Base-by-base conservation (phyloP, 2,329 filamentous ascomycete genomes). In the Nemania bipapillata region DNA sequence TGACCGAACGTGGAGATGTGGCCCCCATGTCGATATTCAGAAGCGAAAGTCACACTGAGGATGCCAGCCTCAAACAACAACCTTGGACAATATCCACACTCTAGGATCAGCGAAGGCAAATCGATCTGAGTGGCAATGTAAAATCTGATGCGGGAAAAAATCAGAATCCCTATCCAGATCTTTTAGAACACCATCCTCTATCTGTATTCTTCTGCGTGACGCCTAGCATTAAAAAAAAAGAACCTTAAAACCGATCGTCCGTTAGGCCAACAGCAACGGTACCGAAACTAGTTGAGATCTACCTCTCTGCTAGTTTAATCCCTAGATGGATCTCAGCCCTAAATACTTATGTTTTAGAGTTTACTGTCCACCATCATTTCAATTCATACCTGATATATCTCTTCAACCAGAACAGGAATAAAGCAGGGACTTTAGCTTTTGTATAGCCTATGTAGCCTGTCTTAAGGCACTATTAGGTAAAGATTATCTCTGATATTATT, bases 141-240 rank as follows among this genome's bases (percentile, higher is more conserved):
- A 40, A 50, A 63, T 63, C 12, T 30, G 53, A 63, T 56, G 24
- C 47, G 8, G 35, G n/a, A 17, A 45, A n/a, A 52, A 42, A 30
- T 42, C 42, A 22, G 32, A 11, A 50, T 50, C 49, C 32, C n/a
- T 12, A 57, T 52, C 42, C 28, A 50, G 55, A 40, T 56, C 42
- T 64, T 57, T n/a, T 4, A 55, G 26, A 63, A 63, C 59, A 12
- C 59, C 50, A 63, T 61, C 30, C 28, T 22, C 28, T 20, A 32
- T 28, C 47, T 22, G n/a, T 12, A 1, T 17, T 24, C 17, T 11
- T 35, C 24, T 54, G 24, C 40, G 22, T 49, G 30, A 26, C 35
- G 3, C 47, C 45, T 22, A 26, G 47, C 28, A 50, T 26, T 15
- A 12, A 9, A 12, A 17, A 12, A 11, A 28, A 7, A 50, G 1